Evolutionary conservation across 371 early-diverging fungal genomes (phyloP), one percentile per base, ranked within the genome.

Genomic region (Thermomucor indicae-seudaticae): DNA sequence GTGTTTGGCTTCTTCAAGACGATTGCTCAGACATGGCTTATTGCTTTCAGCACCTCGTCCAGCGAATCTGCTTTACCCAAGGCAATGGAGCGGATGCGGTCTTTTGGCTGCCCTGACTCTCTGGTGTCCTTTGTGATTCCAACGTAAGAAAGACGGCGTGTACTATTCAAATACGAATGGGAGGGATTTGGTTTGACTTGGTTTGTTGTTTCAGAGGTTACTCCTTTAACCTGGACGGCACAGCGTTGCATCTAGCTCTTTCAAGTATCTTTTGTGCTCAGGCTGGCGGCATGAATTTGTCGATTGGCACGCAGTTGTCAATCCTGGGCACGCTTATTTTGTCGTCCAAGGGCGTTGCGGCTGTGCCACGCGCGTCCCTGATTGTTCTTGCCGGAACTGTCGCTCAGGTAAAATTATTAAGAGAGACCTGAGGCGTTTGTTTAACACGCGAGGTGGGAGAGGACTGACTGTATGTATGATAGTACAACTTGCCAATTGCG

Each of bases 11-110:
- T 86, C 63, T 47, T 70, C 49, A 59, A 60, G 16, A 70, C 80
- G 11, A 72, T 86, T 24, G 65, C 63, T 12, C 75, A 83, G 46
- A 90, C 91, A 20, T 78, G 84, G 64, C 44, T 89, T 34, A 80
- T 91, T 59, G 90, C 90, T n/a, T 91, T 89, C 58, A 81, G 88
- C 49, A 88, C 90, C n/a, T 88, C 91, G 14, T 87, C 88, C 8
- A 87, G 88, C 44, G 91, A 91, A 62, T 85, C 90, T 17, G 89
- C 89, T 5, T 66, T 91, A 10, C 88, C 88, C 12, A 71, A 75
- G 39, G 91, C 88, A 17, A 80, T 91, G 73, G 84, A 88, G 60
- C 73, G 71, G 47, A 81, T 91, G 75, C 76, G 83, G 32, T 75
- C 53, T 1, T 86, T 88, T 59, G 91, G 91, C n/a, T 83, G 85